Evolutionary conservation across 805 yeast species (phyloP), one percentile per base, ranked within the genome.

Genomic region (Candida palmyrensis): DNA sequence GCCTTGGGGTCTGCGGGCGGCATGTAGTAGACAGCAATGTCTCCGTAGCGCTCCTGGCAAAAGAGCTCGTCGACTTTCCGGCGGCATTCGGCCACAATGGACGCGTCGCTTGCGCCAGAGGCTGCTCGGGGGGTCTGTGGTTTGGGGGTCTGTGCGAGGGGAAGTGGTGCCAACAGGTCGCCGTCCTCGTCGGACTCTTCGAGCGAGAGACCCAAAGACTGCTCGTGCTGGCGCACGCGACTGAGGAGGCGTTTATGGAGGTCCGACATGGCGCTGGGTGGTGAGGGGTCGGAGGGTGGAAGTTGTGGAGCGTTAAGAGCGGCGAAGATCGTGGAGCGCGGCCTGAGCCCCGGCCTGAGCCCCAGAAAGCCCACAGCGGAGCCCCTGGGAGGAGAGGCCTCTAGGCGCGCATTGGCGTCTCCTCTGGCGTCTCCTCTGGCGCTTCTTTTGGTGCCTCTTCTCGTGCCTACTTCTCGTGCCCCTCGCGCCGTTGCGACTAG

Each of bases 11-110:
- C 34, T 0, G 26, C 17, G 0, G 95, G 89, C 1, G 75, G 64
- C 6, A 62, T 62, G 43, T 67, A 83, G 51, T 78, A 84, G 0
- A 77, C 72, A 38, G 79, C 48, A 33, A 66, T 46, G 9, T 15
- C 8, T 7, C 13, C 29, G 16, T 31, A 31, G n/a, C 18, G 24
- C 11, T 23, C 34, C 12, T 31, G 34, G 19, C 17, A 12, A 21
- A 21, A 21, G 23, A 21, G 12, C 15, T 29, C 32, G 13, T 29
- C 15, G 10, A 19, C 32, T 6, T 11, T 16, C 11, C n/a, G 6
- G 11, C 14, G 11, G 22, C 20, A 28, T 12, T 28, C 12, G 13
- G 30, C 8, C 11, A 12, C 13, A 6, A 28, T 28, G 6, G 9
- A 7, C 9, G 11, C 13, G 23, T 27, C 18, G 17, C 20, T 15